Percentiles rank a stretch among this genome's conserved stretches.
Evolutionary conservation across 257 asterid species (phyloP).

Genomic region (Plantago ovata): DNA sequence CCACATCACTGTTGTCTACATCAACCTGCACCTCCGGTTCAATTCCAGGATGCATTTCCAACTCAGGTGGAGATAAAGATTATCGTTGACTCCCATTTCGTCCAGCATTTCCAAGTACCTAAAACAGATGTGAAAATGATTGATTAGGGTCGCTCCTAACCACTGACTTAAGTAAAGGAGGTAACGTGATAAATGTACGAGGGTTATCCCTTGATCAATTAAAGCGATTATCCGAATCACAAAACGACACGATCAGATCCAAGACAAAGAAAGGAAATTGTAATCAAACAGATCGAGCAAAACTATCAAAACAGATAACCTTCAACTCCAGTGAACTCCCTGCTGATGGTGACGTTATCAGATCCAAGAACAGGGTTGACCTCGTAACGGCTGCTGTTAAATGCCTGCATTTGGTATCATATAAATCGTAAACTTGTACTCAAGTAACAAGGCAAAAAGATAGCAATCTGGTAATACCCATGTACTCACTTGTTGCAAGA

Average conservation of each 20-base stretch:
- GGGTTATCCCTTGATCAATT: background rate
- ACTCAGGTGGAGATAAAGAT: constrained; percentile 42
- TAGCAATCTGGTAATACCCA: background rate
- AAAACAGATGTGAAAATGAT: background rate
- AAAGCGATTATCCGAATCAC: constrained; percentile 6
- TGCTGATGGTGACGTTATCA: constrained; percentile 45
- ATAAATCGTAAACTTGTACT: constrained; percentile 3
- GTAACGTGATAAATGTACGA: background rate
- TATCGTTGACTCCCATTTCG: constrained; percentile 42
- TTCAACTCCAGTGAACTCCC: constrained; percentile 41
- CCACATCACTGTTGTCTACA: constrained; percentile 51
- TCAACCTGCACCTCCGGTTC: constrained; percentile 34
- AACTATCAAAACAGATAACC: constrained; percentile 29
- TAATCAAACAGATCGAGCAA: constrained; percentile 10
- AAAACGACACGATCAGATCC: constrained; percentile 20
- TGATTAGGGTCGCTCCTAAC: constrained; percentile 13
- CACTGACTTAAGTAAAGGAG: constrained; percentile 3
- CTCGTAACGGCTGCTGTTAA: constrained; percentile 40
- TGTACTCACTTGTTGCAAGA: constrained; percentile 38
- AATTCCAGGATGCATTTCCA: constrained; percentile 24
- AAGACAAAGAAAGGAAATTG: constrained; percentile 1
- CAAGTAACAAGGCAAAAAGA: background rate
- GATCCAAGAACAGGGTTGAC: constrained; percentile 47
- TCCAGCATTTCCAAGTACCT: constrained; percentile 42
- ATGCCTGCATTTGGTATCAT: constrained; percentile 39